Conservation (phyloP, 768 basidiomycete genomes). For the Exsudoporus frostii region DNA sequence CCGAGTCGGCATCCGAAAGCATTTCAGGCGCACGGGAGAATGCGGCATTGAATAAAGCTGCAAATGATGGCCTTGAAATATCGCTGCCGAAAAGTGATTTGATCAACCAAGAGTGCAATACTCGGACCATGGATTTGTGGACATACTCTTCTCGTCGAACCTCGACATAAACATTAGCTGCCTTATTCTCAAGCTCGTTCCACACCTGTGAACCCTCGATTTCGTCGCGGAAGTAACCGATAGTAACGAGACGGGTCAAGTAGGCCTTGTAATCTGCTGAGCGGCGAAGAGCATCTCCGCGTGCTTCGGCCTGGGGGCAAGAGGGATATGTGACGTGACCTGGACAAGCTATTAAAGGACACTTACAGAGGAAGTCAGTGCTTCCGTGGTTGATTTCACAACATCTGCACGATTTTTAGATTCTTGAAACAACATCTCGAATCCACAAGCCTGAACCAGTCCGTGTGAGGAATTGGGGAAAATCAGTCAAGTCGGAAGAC, state of each 20-base stretch:
- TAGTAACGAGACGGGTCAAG: conserved; percentile 57
- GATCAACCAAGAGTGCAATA: conserved; percentile 1
- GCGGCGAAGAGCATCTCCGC: conserved; percentile 63
- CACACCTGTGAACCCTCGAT: conserved; percentile 74
- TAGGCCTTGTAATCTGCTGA: conserved; percentile 70
- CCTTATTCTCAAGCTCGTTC: conserved; percentile 70
- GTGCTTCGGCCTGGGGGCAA: conserved; percentile 51
- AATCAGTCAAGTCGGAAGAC: conserved; percentile 16
- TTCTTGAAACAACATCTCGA: conserved; percentile 95
- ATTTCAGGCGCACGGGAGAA: conserved; percentile 42
- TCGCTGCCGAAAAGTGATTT: conserved; percentile 36
- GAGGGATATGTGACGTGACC: not conserved
- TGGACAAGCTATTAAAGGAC: not conserved
- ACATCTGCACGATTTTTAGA: conserved; percentile 55
- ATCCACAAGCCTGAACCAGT: conserved; percentile 73
- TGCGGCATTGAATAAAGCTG: conserved; percentile 64
- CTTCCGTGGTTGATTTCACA: conserved; percentile 36
- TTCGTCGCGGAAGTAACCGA: conserved; percentile 79
- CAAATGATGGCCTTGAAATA: conserved; percentile 70
- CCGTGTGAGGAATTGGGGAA: not conserved
- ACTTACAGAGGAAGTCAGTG: conserved; percentile 48
- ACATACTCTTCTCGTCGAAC: conserved; percentile 67
- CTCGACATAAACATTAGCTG: conserved; percentile 61
- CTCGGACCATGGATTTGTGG: not conserved
- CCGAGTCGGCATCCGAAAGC: conserved; percentile 10